phyloP scores from a whole-genome alignment of 495 filamentous ascomycete genomes.

The Pyronema domesticum region DNA sequence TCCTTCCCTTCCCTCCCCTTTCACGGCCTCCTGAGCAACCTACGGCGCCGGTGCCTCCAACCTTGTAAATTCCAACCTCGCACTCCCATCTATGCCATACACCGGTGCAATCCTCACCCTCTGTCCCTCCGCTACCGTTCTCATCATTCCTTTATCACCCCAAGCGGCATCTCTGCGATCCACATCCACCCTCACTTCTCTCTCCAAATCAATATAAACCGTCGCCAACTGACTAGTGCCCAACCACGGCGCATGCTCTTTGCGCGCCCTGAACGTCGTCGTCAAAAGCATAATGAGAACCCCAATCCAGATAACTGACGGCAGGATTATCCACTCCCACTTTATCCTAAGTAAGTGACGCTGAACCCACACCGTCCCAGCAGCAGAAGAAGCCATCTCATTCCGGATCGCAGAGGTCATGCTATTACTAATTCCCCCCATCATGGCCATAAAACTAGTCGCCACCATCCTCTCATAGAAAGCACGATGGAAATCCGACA shows the following conservation, averaged over 20 bases:
- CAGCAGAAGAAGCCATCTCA: background rate
- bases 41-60: background rate
- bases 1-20: no score
- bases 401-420: conserved; percentile 16
- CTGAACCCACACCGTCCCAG: background rate
- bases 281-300: conserved; percentile 1
- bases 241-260: conserved; percentile 11
- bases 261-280: background rate
- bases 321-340: conserved; percentile 16
- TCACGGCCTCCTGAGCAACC: no score
- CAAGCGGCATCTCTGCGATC: conserved; percentile 4
- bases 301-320: conserved; percentile 2
- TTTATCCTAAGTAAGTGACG: background rate
- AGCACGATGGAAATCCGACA: conserved; percentile 15
- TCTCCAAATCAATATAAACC: conserved; percentile 12
- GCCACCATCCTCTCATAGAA: conserved; percentile 11
- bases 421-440: conserved; percentile 2
- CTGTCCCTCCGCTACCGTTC: conserved; percentile 12
- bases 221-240: conserved; percentile 10
- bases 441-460: conserved; percentile 2
- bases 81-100: background rate
- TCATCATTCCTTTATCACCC: conserved; percentile 6
- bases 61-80: conserved; percentile 1
- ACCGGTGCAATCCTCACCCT: conserved; percentile 11
- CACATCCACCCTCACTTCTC: conserved; percentile 10